Evolutionary conservation across 306 rosid genomes (phyloP), one percentile per base, ranked within the genome.

Genomic region (Citrullus mucosospermus): DNA sequence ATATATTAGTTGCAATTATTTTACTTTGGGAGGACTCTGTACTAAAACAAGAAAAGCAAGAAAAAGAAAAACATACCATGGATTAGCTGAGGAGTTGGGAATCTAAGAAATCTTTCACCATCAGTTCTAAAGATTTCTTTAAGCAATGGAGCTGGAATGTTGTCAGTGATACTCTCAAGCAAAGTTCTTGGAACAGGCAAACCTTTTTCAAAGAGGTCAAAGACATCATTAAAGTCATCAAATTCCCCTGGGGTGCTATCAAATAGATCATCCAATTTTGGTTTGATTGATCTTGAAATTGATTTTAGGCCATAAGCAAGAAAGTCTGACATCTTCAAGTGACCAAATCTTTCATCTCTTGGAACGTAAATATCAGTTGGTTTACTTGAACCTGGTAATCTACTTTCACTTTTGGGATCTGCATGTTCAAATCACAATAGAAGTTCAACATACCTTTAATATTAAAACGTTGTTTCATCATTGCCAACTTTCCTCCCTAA

Each of bases 41-140:
- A n/a, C 2, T n/a, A n/a, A 57, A 57, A n/a, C 61, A 56, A 18
- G 25, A 5, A 16, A 17, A 25, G 12, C 18, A 16, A 32, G 0
- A 60, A 25, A 4, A 60, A 61, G 2, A 13, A 80, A 48, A 81
- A 63, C 50, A 16, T 82, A 94, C 98, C 97, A 85, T 89, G 76
- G 77, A 94, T 87, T 66, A 94, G 90, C 78, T 90, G 91, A 80
- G 98, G 98, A 69, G 81, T 6, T 0, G 98, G 98, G 76, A 83
- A 94, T 77, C 87, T 85, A 28, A 87, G 87, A 76, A 87, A 68
- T 4, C 66, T 54, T 87, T 85, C 93, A n/a, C 87, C 91, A 81
- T 89, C 89, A 0, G 86, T 78, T 79, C 79, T 78, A 70, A 89
- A 77, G 79, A 86, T 72, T 84, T 89, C 88, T 85, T 88, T 92